These are phyloP conservation scores for Schizosaccharomyces cryophilus DNA, from an alignment of 805 yeast genomes.

Conservation along the genomic window DNA sequence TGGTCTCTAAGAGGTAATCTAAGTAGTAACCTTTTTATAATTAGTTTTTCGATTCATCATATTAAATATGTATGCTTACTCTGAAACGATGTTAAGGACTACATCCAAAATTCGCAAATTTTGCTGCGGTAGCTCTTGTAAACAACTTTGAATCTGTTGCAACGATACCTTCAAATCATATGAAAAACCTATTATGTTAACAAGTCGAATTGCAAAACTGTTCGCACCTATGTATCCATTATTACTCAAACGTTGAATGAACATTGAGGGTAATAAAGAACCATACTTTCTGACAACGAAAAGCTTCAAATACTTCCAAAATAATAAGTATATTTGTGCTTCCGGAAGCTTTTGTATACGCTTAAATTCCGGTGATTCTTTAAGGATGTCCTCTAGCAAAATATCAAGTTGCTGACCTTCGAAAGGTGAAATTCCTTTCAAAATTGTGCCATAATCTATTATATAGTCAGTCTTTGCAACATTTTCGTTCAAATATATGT, in stretches of 20 bases:
- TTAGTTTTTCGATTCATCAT: too few species aligned
- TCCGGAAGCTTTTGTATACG: too few species aligned
- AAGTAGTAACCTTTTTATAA: not conserved
- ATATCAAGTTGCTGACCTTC: too few species aligned
- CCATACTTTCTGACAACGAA: not conserved
- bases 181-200: not conserved
- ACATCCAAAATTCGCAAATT: not conserved
- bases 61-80: not conserved
- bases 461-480: too few species aligned
- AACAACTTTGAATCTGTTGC: not conserved
- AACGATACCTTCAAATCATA: not conserved
- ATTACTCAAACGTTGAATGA: not conserved
- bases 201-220: not conserved
- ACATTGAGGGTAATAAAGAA: not conserved
- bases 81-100: not conserved
- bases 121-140: not conserved
- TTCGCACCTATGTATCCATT: not conserved
- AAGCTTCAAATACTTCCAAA: not conserved
- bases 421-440: too few species aligned
- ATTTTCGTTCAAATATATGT: too few species aligned
- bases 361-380: too few species aligned
- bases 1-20: not conserved
- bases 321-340: not conserved
- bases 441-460: too few species aligned
- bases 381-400: too few species aligned